These are phyloP conservation scores for Colletotrichum musicola DNA, from an alignment of 2,329 filamentous ascomycete species.

Conservation along the genomic window DNA sequence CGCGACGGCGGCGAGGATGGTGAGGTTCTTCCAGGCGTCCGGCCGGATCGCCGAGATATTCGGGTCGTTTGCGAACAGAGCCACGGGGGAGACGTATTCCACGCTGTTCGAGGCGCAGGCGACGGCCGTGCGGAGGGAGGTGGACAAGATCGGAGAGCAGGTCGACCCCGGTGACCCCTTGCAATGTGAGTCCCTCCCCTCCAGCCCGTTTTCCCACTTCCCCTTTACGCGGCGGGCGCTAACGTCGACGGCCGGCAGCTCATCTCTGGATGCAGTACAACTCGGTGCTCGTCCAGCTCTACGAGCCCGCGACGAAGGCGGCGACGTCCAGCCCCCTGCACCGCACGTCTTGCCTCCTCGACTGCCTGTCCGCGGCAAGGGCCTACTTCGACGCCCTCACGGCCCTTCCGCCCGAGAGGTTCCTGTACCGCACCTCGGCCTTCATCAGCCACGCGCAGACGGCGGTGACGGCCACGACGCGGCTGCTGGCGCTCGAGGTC, in stretches of 20 bases:
- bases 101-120: slow-evolving; percentile 50
- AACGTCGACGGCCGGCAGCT: background rate
- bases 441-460: slow-evolving; percentile 10
- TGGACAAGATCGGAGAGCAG: slow-evolving; percentile 49
- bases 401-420: slow-evolving; percentile 43
- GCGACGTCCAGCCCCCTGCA: slow-evolving; percentile 44
- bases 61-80: slow-evolving; percentile 46
- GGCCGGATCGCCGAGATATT: slow-evolving; percentile 51
- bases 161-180: slow-evolving; percentile 43
- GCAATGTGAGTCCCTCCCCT: background rate
- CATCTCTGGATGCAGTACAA: slow-evolving; percentile 47
- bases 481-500: slow-evolving; percentile 37
- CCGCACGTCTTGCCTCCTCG: slow-evolving; percentile 49
- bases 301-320: slow-evolving; percentile 53
- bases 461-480: slow-evolving; percentile 32
- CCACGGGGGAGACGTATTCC: slow-evolving; percentile 46
- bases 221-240: background rate
- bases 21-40: slow-evolving; percentile 51
- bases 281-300: slow-evolving; percentile 53
- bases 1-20: slow-evolving; percentile 49
- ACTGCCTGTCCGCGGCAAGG: slow-evolving; percentile 51
- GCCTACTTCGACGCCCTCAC: slow-evolving; percentile 50
- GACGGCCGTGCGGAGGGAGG: slow-evolving; percentile 47
- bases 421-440: slow-evolving; percentile 23
- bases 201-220: slow-evolving; percentile 34